These are phyloP conservation scores for Leptoxyphium fumago DNA, from an alignment of 2,329 filamentous ascomycete species.

Conservation along the genomic window DNA sequence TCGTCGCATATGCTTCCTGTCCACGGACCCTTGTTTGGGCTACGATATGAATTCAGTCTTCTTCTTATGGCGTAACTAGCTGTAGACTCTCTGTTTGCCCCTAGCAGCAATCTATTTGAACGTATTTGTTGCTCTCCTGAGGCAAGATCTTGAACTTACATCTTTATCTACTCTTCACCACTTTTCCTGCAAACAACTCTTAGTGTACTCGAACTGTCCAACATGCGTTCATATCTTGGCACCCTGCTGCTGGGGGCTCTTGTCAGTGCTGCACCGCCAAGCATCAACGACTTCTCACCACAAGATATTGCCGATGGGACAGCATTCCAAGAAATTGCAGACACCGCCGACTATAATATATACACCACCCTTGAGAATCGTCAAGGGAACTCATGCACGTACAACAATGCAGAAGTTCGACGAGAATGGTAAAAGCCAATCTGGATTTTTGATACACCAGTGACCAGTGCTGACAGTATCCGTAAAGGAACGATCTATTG, in stretches of 20 bases:
- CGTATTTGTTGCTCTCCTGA: too few species aligned
- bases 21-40: too few species aligned
- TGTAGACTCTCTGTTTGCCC: too few species aligned
- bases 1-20: too few species aligned
- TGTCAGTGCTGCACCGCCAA: not conserved
- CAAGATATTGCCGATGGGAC: conserved; percentile 14
- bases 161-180: too few species aligned
- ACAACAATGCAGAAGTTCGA: conserved; percentile 13
- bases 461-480: too few species aligned
- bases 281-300: conserved; percentile 9
- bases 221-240: not conserved
- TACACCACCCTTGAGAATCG: conserved; percentile 12
- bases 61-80: too few species aligned
- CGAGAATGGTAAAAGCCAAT: conserved; percentile 12
- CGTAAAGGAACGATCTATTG: not conserved
- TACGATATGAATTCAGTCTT: too few species aligned
- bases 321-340: conserved; percentile 16
- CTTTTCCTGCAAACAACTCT: too few species aligned
- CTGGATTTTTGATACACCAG: too few species aligned
- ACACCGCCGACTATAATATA: conserved; percentile 15
- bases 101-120: too few species aligned
- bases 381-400: conserved; percentile 13
- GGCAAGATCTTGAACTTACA: too few species aligned
- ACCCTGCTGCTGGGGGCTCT: not conserved
- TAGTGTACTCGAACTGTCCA: not conserved